These are phyloP conservation scores for Senna siamea DNA, from an alignment of 306 rosid genomes.

Conservation along the genomic window DNA sequence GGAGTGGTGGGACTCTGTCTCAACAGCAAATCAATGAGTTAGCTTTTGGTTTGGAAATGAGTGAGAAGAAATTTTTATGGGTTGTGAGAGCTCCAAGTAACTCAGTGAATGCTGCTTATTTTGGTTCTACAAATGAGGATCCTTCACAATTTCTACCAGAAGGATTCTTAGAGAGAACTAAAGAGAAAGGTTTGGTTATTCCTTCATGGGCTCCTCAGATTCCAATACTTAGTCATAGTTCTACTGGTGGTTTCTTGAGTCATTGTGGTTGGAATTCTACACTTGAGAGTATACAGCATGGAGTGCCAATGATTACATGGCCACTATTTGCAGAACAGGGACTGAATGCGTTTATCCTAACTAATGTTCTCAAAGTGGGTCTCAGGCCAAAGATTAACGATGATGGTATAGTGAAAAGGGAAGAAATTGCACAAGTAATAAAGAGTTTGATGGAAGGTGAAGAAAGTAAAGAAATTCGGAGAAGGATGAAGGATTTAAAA, in stretches of 20 bases:
- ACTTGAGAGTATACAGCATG: constrained; percentile 32
- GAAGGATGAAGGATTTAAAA: background rate
- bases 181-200: constrained; percentile 39
- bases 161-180: constrained; percentile 43
- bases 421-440: constrained; percentile 31
- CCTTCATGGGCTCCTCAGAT: constrained; percentile 47
- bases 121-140: background rate
- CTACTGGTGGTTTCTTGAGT: constrained; percentile 41
- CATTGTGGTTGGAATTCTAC: constrained; percentile 45
- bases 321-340: constrained; percentile 33
- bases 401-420: constrained; percentile 16
- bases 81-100: constrained; percentile 37
- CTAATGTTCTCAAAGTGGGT: constrained; percentile 18
- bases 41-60: constrained; percentile 42
- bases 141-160: constrained; percentile 35
- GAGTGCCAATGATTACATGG: constrained; percentile 12
- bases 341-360: constrained; percentile 18
- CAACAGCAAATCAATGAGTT: constrained; percentile 32
- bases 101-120: constrained; percentile 18
- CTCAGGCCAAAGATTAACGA: constrained; percentile 14
- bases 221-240: constrained; percentile 34
- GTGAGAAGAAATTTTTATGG: constrained; percentile 32
- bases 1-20: constrained; percentile 46
- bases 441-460: constrained; percentile 34
- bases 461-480: constrained; percentile 17